Conservation (phyloP, 2,329 filamentous ascomycete species). For the Stachybotrys chartarum region DNA sequence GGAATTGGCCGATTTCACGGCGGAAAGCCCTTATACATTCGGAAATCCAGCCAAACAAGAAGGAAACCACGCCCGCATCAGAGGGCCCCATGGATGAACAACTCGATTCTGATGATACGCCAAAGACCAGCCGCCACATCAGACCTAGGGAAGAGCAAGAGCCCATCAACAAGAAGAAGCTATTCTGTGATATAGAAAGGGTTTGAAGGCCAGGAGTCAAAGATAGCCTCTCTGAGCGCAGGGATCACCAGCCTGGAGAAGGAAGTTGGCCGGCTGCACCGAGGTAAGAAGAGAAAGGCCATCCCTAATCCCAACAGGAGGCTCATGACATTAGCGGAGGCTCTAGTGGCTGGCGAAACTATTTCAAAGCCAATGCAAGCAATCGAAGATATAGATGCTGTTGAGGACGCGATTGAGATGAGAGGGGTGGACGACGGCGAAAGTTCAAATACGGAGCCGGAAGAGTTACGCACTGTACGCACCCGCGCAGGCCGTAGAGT, state of each 20-base stretch:
- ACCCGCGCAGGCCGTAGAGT: background rate
- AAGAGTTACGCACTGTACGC: background rate
- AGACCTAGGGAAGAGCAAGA: background rate
- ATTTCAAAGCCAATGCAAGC: background rate
- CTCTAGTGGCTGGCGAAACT: background rate
- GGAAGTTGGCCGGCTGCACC: background rate
- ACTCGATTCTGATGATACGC: conserved; percentile 4
- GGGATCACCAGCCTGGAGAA: conserved; percentile 6
- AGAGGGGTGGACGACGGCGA: background rate
- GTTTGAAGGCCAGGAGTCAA: background rate
- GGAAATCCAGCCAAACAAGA: background rate
- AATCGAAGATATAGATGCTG: background rate
- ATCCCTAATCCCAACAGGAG: background rate
- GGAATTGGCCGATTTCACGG: conserved; percentile 6
- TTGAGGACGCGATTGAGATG: background rate
- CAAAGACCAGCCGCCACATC: conserved; percentile 5
- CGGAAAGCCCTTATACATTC: background rate
- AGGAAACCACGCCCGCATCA: background rate
- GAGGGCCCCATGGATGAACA: background rate
- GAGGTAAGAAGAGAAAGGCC: background rate
- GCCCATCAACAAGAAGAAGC: background rate
- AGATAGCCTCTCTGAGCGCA: background rate
- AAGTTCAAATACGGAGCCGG: background rate
- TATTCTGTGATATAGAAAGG: background rate
- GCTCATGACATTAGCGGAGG: background rate